Conservation (phyloP, 306 rosid genomes). For the Pyrus communis region DNA sequence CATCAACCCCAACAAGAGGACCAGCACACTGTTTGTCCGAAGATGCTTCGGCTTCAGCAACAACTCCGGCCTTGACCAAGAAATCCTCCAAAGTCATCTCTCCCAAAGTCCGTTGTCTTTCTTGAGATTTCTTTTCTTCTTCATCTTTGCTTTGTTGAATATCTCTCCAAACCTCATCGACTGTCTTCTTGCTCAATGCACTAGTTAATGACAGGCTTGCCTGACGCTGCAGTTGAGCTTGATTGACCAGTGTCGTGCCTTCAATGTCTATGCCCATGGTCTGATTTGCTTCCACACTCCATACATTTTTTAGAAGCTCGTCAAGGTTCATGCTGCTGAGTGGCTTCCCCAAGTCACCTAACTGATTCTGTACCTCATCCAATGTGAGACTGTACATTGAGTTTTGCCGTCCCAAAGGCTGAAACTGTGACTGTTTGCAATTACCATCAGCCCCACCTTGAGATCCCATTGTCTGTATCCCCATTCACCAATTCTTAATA, state of each 20-base stretch:
- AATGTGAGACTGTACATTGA: slow-evolving; percentile 83
- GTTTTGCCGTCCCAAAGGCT: slow-evolving; percentile 57
- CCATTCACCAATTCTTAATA: slow-evolving; percentile 35
- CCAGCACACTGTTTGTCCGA: slow-evolving; percentile 29
- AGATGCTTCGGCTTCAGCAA: slow-evolving; percentile 47
- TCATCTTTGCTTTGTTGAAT: slow-evolving; percentile 61
- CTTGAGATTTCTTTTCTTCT: slow-evolving; percentile 46
- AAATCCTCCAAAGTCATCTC: slow-evolving; percentile 98
- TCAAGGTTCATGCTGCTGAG: slow-evolving; percentile 93
- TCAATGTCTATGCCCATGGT: slow-evolving; percentile 38
- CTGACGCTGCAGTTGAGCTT: slow-evolving; percentile 53
- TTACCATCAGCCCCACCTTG: slow-evolving; percentile 59
- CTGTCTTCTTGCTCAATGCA: slow-evolving; percentile 78
- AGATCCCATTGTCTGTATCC: slow-evolving; percentile 77
- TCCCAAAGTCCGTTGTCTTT: slow-evolving; percentile 68
- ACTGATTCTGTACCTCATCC: slow-evolving; percentile 86
- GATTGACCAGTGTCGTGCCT: slow-evolving; percentile 34
- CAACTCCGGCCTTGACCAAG: slow-evolving; percentile 88
- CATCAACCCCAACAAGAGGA: slow-evolving; percentile 33
- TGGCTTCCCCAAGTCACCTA: slow-evolving; percentile 90
- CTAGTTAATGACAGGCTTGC: slow-evolving; percentile 63
- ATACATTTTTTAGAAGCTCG: slow-evolving; percentile 86
- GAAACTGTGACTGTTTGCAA: slow-evolving; percentile 59
- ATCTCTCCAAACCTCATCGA: slow-evolving; percentile 95
- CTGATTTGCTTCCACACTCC: slow-evolving; percentile 80